Evolutionary conservation across 768 basidiomycete species (phyloP).

Genomic region (Pleurotus cornucopiae): DNA sequence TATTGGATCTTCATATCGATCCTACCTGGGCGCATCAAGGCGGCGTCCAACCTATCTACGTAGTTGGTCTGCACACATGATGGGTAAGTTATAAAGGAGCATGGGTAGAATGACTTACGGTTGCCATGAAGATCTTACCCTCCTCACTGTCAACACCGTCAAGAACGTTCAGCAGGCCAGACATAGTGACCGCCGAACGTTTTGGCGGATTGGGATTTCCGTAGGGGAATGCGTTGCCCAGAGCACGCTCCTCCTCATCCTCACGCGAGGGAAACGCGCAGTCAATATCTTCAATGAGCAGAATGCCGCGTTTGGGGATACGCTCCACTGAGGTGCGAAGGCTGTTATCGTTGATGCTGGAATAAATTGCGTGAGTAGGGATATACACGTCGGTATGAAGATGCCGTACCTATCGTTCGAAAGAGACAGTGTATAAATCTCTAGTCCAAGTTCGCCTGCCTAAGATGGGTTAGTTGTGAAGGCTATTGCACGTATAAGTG

Average conservation of each 20-base stretch:
- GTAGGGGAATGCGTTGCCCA: neutral
- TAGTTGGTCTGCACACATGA: conserved; percentile 41
- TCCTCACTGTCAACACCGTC: conserved; percentile 62
- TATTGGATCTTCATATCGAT: conserved; percentile 54
- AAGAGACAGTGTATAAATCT: conserved; percentile 68
- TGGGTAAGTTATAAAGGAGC: neutral
- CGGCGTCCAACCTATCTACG: conserved; percentile 50
- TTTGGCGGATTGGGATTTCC: neutral
- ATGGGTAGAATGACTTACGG: conserved; percentile 26
- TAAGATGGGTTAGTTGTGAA: conserved; percentile 6
- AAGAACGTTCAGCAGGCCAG: conserved; percentile 53
- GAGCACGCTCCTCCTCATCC: conserved; percentile 27
- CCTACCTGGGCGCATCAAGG: conserved; percentile 53
- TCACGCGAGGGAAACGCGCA: conserved; percentile 51
- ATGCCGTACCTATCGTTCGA: conserved; percentile 39
- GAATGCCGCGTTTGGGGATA: conserved; percentile 50
- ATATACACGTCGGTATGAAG: neutral
- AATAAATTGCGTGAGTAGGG: too few species aligned
- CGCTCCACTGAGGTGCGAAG: conserved; percentile 40
- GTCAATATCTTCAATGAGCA: conserved; percentile 60
- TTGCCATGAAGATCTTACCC: conserved; percentile 59
- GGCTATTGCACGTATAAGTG: neutral
- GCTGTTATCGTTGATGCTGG: conserved; percentile 47
- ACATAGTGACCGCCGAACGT: conserved; percentile 41
- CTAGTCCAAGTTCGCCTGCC: conserved; percentile 70